Base-by-base conservation (phyloP, 2,329 filamentous ascomycete genomes). In the Hypoxylon sp. region DNA sequence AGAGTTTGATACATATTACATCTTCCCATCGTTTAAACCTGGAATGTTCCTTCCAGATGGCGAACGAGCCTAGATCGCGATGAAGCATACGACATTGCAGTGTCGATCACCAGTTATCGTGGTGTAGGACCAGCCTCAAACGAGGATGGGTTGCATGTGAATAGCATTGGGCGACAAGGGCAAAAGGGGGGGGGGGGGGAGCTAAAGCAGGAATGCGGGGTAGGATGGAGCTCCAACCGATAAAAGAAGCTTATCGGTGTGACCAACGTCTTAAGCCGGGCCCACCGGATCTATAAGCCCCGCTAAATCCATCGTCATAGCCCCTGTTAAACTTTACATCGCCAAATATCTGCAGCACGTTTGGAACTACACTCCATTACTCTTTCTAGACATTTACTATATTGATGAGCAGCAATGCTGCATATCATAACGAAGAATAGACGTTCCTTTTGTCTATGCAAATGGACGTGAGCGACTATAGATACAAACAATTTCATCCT, bases 31-130 rank as follows among this genome's bases (percentile, higher is more conserved):
- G 12, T 23, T 13, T 9, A 19, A 40, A 46, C 37, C 25, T 52
- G 29, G 42, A 44, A 51, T 51, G 27, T 48, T 48, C 20, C 21
- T 15, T 38, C n/a, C 12, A 27, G 21, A 34, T 4, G 9, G 19
- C 21, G 30, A 19, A n/a, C 20, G 47, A 41, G 51, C 45, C 43
- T 53, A 51, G 56, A 54, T 49, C 45, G 42, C 37, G 40, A 53
- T 51, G 42, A 53, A 57, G 49, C 56, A 44, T 59, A 57, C 56
- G 52, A 59, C 46, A 21, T 57, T 57, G 37, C 45, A 51, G 34
- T 23, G 46, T 19, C 32, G 45, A 59, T 59, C 56, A 57, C 34
- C 46, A 48, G 56, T 35, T 59, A 38, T 38, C 9, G 16, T 30
- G 20, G 17, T 26, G 12, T 2, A 26, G 11, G n/a, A 7, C 17